Percentiles rank a stretch among this genome's conserved stretches.
These are phyloP conservation scores for Oryza meridionalis DNA, from an alignment of 176 grass and related monocot genomes.

Conservation along the genomic window DNA sequence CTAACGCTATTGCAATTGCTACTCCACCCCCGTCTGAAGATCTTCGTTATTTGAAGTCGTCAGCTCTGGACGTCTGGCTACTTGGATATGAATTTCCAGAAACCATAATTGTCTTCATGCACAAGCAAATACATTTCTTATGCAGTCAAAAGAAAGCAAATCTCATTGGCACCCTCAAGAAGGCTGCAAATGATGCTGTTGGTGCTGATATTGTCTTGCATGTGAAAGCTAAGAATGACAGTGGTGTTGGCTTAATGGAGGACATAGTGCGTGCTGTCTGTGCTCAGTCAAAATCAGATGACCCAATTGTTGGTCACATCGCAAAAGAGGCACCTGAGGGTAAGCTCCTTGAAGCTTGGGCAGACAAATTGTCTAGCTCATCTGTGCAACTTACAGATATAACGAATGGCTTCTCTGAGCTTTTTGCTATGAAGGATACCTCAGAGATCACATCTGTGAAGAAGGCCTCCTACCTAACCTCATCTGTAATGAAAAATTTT, in stretches of 20 bases:
- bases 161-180: constrained; percentile 68
- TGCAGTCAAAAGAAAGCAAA: constrained; percentile 85
- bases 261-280: constrained; percentile 58
- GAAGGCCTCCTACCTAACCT: constrained; percentile 84
- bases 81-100: constrained; percentile 95
- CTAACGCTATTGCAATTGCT: constrained; percentile 74
- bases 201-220: constrained; percentile 77
- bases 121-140: constrained; percentile 73
- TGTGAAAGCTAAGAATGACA: constrained; percentile 75
- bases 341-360: constrained; percentile 87
- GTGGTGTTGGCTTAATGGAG: constrained; percentile 75
- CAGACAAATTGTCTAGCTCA: constrained; percentile 57
- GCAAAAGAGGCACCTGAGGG: constrained; percentile 84
- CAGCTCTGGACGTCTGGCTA: constrained; percentile 79
- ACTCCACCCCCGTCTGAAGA: constrained; percentile 84
- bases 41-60: constrained; percentile 82
- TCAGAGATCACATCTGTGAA: constrained; percentile 67
- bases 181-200: constrained; percentile 72
- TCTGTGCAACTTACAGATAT: constrained; percentile 64
- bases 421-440: constrained; percentile 57
- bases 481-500: constrained; percentile 83
- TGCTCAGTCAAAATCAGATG: constrained; percentile 59
- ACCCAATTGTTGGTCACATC: constrained; percentile 70
- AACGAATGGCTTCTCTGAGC: constrained; percentile 76
- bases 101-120: constrained; percentile 85